A percentile compares a stretch with the other conserved stretches of the same genome.
Evolutionary conservation across 495 filamentous ascomycete species (phyloP).

Genomic region (Cladorrhinum samala): DNA sequence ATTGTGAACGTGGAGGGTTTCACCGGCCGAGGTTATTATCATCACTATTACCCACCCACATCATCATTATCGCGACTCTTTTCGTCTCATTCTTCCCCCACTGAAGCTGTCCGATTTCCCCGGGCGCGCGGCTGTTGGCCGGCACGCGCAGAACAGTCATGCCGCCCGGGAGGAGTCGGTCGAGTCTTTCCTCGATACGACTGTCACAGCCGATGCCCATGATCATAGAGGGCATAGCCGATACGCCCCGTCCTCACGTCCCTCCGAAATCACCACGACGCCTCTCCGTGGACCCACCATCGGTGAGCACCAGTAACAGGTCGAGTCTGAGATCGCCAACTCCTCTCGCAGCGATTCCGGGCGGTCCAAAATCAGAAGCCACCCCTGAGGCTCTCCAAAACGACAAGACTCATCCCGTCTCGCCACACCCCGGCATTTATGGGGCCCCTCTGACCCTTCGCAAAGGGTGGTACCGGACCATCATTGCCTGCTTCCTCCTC

Average conservation of each 20-base stretch:
- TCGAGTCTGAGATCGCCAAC: not conserved
- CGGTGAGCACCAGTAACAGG: conserved; percentile 4
- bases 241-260: conserved; percentile 4
- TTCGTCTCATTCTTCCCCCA: too few relatives aligned
- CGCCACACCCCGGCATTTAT: not conserved
- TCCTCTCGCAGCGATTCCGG: not conserved
- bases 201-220: conserved; percentile 16
- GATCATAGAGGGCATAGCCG: conserved; percentile 15
- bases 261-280: conserved; percentile 14
- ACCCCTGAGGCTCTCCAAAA: too few relatives aligned
- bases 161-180: conserved; percentile 14
- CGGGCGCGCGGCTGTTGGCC: too few relatives aligned
- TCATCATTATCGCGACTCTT: too few relatives aligned
- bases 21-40: too few relatives aligned
- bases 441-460: conserved; percentile 2
- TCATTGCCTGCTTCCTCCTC: conserved; percentile 24
- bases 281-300: conserved; percentile 1
- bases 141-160: not conserved
- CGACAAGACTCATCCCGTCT: not conserved
- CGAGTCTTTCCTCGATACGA: conserved; percentile 9
- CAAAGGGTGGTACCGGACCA: conserved; percentile 38
- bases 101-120: too few relatives aligned
- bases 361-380: not conserved
- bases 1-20: too few relatives aligned
- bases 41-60: not conserved